These are phyloP conservation scores for Hibiscus mutabilis DNA, from an alignment of 345 rosid genomes.

Conservation along the genomic window DNA sequence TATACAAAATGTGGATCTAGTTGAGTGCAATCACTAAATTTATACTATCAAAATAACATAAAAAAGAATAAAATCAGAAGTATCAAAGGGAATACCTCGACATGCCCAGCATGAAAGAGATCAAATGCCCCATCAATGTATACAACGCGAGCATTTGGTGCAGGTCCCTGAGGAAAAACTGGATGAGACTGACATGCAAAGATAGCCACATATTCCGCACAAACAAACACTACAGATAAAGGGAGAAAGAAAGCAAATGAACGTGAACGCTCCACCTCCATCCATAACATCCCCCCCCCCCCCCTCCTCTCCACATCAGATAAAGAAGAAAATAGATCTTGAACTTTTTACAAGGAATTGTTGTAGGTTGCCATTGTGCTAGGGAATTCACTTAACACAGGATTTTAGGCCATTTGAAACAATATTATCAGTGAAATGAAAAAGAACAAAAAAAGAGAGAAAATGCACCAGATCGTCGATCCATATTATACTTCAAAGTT, in stretches of 20 bases:
- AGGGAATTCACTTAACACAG: not conserved
- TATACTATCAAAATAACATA: not conserved
- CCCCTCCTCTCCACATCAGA: not conserved
- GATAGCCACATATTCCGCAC: not conserved
- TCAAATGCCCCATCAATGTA: slow-evolving; percentile 97
- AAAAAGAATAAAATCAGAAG: not conserved
- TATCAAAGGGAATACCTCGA: slow-evolving; percentile 48
- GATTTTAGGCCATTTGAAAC: not conserved
- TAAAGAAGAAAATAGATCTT: not conserved
- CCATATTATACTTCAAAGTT: not conserved
- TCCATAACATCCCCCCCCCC: not conserved
- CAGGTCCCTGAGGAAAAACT: slow-evolving; percentile 57
- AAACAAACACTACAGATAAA: not conserved
- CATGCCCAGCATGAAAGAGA: slow-evolving; percentile 99
- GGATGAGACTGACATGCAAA: not conserved
- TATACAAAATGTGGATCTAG: not conserved
- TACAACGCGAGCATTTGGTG: slow-evolving; percentile 71
- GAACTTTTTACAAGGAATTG: not conserved
- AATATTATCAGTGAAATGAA: not conserved
- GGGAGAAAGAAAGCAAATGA: slow-evolving; percentile 3
- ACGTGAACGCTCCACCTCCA: not conserved
- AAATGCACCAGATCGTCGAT: not conserved
- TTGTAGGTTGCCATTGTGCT: not conserved
- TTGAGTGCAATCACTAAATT: not conserved
- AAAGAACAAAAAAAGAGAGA: not conserved